Evolutionary conservation across 2,329 filamentous ascomycete genomes (phyloP).

Genomic region (Botrytis aclada): DNA sequence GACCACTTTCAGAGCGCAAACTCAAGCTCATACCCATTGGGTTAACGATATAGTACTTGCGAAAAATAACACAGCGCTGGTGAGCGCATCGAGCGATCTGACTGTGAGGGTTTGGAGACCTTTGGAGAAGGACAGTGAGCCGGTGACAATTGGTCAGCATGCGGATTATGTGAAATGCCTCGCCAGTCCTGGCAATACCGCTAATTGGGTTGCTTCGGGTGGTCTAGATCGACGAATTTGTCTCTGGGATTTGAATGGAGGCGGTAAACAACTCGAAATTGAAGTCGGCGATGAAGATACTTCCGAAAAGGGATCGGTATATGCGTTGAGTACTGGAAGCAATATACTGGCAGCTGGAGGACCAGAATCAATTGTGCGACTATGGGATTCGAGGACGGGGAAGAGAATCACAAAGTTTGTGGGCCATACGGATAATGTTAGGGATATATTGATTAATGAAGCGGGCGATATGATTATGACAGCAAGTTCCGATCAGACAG

Average conservation of each 20-base stretch:
- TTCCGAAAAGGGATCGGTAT: conserved; percentile 89
- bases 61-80: conserved; percentile 61
- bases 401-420: conserved; percentile 94
- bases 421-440: conserved; percentile 91
- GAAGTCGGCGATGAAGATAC: conserved; percentile 80
- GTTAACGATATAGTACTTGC: conserved; percentile 71
- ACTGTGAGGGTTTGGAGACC: conserved; percentile 79
- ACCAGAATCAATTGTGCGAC: conserved; percentile 84
- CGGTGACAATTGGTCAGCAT: conserved; percentile 84
- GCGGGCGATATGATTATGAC: conserved; percentile 90
- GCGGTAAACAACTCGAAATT: conserved; percentile 82
- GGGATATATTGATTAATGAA: conserved; percentile 85
- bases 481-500: conserved; percentile 90
- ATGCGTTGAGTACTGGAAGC: conserved; percentile 77
- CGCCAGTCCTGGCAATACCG: conserved; percentile 67
- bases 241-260: conserved; percentile 89
- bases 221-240: conserved; percentile 89
- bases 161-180: conserved; percentile 96
- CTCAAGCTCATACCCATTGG: conserved; percentile 75
- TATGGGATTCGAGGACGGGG: conserved; percentile 88
- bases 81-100: conserved; percentile 71
- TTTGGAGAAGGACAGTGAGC: conserved; percentile 58
- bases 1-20: conserved; percentile 57
- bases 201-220: conserved; percentile 89
- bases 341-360: conserved; percentile 87